Evolutionary conservation across 2,329 filamentous ascomycete species (phyloP), one percentile per base, ranked within the genome.

Genomic region (Penicillium sp.): DNA sequence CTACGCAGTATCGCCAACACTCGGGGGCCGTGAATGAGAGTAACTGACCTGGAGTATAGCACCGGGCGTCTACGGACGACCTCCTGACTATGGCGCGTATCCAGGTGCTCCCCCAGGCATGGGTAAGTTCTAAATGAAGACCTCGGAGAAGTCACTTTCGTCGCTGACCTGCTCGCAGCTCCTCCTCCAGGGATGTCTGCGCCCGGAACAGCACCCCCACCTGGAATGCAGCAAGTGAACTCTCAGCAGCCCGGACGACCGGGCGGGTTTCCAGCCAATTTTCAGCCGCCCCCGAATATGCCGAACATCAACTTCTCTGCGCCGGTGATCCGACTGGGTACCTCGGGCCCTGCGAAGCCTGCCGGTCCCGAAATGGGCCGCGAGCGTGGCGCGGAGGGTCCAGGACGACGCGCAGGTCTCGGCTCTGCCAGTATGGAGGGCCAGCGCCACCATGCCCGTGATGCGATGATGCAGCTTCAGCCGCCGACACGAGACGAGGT

Each of bases 251-350:
- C 86, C 71, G 86, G 83, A 72, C 83, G 86, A 74, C 86, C 86
- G 64, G 86, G 79, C 66, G 83, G 81, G 59, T 82, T 94, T 50
- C 88, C 87, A 47, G 74, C 83, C 43, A 87, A 82, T 67, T 96
- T 95, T 69, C 87, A 94, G 72, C 81, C 88, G 33, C 90, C 91
- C 7, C 75, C 86, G 35, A 95, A 93, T 62, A 87, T 96, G 78
- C 89, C 91, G 36, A 94, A 94, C 65, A 95, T 98, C 74, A 96
- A 98, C 73, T 95, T 97, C 74, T 94, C 87, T 59, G 93, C 93
- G 23, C 90, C 91, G 41, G 89, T 97, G 45, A 97, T 98, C 60
- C 86, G 93, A 39, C 78, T 98, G 31, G 93, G 91, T 28, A 91
- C 89, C 1, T 79, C 83, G 3, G 79, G 71, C 14, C 67, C 81